phyloP scores from a whole-genome alignment of 257 asterid species.

The Ilex asprella region DNA sequence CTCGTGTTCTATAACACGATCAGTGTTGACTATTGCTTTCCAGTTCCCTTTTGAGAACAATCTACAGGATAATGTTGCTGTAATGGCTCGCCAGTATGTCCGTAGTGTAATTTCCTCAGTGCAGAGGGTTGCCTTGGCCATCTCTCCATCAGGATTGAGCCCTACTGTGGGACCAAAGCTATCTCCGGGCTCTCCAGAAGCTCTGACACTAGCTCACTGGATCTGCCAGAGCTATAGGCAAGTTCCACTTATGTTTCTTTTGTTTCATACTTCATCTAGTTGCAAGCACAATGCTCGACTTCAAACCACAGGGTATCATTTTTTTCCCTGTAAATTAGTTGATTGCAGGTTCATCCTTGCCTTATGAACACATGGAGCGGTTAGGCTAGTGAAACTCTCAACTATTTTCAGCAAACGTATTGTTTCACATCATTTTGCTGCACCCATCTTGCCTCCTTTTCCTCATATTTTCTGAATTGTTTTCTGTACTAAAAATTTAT shows the following conservation, averaged over 20 bases:
- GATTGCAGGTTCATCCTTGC: not conserved
- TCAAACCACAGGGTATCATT: not conserved
- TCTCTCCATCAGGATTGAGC: constrained; percentile 66
- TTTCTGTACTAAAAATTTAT: not conserved
- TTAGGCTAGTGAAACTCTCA: too few species aligned
- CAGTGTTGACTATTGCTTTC: constrained; percentile 86
- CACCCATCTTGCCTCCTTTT: not conserved
- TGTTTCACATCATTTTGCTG: too few species aligned
- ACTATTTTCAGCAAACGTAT: too few species aligned
- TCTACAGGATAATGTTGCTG: constrained; percentile 72
- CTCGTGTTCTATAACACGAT: constrained; percentile 43
- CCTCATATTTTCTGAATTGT: not conserved
- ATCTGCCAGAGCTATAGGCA: constrained; percentile 92
- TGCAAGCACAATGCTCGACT: not conserved
- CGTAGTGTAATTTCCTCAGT: constrained; percentile 91
- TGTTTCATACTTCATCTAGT: not conserved
- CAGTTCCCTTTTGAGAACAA: constrained; percentile 91
- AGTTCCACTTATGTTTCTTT: constrained; percentile 3
- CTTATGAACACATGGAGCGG: too few species aligned
- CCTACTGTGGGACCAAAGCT: constrained; percentile 51
- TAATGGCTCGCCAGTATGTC: constrained; percentile 91
- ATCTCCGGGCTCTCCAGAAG: constrained; percentile 84
- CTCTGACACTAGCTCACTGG: constrained; percentile 87
- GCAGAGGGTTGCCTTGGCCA: constrained; percentile 90
- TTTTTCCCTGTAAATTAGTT: not conserved